Evolutionary conservation across 208 protist genomes (phyloP).

Genomic region (Leishmania tarentolae): DNA sequence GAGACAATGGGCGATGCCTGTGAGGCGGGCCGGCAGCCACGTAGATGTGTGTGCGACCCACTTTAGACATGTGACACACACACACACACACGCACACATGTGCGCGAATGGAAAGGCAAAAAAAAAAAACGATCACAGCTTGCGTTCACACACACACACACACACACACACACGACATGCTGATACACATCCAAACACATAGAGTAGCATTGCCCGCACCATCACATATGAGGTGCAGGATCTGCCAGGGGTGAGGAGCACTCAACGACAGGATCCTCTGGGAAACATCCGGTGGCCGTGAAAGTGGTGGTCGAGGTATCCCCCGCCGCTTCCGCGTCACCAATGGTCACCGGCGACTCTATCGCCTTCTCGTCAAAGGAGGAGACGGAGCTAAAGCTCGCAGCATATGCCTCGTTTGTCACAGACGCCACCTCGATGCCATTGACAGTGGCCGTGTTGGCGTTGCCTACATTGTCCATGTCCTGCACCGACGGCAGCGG

Average conservation of each 20-base stretch:
- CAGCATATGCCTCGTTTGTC: not conserved
- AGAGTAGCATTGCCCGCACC: not conserved
- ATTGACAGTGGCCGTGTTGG: not conserved
- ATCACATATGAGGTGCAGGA: not conserved
- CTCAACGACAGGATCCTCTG: not conserved
- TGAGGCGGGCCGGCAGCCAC: not conserved
- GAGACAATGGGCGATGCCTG: not conserved
- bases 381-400: conserved; percentile 26
- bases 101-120: not conserved
- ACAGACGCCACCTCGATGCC: not conserved
- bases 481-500: not conserved
- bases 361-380: conserved; percentile 7
- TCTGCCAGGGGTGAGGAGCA: not conserved
- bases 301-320: not conserved
- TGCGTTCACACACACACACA: too few relatives aligned
- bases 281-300: not conserved
- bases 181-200: not conserved
- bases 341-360: not conserved
- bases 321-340: not conserved
- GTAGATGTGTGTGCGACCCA: not conserved
- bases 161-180: not conserved
- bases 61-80: not conserved
- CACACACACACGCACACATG: not conserved
- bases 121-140: not conserved
- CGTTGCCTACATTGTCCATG: not conserved